Evolutionary conservation across 192 early-diverging fungal genomes (phyloP), one percentile per base, ranked within the genome.

Genomic region (Phlyctochytrium arcticum): DNA sequence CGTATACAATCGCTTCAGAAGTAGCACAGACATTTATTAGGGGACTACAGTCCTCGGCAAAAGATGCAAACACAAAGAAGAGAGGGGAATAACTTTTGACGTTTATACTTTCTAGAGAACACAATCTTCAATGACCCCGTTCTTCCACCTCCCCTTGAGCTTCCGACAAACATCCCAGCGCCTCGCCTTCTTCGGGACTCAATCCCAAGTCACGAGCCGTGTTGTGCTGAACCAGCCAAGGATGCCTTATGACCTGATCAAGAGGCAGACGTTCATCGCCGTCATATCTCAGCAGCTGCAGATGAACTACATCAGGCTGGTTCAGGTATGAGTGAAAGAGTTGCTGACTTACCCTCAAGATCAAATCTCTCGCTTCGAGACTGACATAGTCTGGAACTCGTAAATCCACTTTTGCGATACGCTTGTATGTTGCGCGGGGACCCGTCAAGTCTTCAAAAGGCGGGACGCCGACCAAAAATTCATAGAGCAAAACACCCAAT

Each of bases 401-500:
- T 21, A 95, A 62, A 46, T 98, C 91, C 19, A 92, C 94, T 58
- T 83, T 82, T 26, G 87, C 84, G 69, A 98, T 98, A 30, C 88
- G 81, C 51, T 70, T 69, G 62, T 92, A 98, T 0, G 94, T 96
- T 30, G 80, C 80, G 9, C 85, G 77, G 47, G 84, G 77, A 53
- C 79, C 80, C 3, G 48, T 59, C 29, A 62, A 47, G 59, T 90
- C 89, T 69, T 96, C 93, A 73, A 95, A 96, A 0, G 94, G 95
- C 2, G 96, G 93, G 4, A 84, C 79, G 0, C 96, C 96, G n/a
- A 88, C 87, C 7, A 98, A 69, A 58, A 98, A 92, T 75, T 98
- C 96, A 72, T 92, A 98, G 59, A 87, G 86, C 2, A 98, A 80
- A 19, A 96, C 90, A 3, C 95, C 95, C 29, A 98, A 72, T 15